These are phyloP conservation scores for Aspergillus terreus DNA, from an alignment of 2,329 filamentous ascomycete genomes.

Conservation along the genomic window DNA sequence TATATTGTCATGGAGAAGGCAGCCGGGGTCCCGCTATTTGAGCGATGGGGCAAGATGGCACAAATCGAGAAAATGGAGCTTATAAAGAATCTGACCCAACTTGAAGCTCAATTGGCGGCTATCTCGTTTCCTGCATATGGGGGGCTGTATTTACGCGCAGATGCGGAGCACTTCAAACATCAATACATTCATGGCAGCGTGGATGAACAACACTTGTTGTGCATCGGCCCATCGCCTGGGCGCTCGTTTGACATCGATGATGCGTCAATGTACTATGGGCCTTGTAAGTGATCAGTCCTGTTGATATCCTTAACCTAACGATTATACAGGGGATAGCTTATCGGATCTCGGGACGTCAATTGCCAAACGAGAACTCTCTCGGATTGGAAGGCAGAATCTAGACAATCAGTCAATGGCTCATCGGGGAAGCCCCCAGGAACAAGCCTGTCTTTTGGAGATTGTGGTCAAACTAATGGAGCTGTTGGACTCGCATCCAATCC, in stretches of 20 bases:
- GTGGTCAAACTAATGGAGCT: slow-evolving; percentile 11
- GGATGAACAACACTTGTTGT: slow-evolving; percentile 13
- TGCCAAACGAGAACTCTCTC: slow-evolving; percentile 14
- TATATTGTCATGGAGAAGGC: slow-evolving; percentile 42
- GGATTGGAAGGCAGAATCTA: slow-evolving; percentile 6
- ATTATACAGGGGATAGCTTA: slow-evolving; percentile 13
- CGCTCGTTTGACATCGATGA: slow-evolving; percentile 10
- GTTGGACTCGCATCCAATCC: slow-evolving; percentile 12
- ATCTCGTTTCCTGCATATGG: slow-evolving; percentile 23
- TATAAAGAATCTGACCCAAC: slow-evolving; percentile 19
- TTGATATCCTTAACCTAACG: slow-evolving; percentile 7
- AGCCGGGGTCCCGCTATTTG: slow-evolving; percentile 27
- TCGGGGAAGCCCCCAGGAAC: slow-evolving; percentile 11
- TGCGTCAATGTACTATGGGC: slow-evolving; percentile 8
- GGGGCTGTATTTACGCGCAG: slow-evolving; percentile 19
- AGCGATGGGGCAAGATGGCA: slow-evolving; percentile 22
- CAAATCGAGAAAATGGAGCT: slow-evolving; percentile 16
- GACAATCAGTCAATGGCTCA: slow-evolving; percentile 3
- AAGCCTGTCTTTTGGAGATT: slow-evolving; percentile 11
- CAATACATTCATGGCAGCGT: slow-evolving; percentile 8
- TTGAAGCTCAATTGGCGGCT: slow-evolving; percentile 19
- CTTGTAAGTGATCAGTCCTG: slow-evolving; percentile 10
- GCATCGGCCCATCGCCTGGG: slow-evolving; percentile 18
- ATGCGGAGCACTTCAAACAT: slow-evolving; percentile 1
- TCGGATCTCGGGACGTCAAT: slow-evolving; percentile 13